Conservation (phyloP, 768 basidiomycete genomes). For the Royoungia palumana region DNA sequence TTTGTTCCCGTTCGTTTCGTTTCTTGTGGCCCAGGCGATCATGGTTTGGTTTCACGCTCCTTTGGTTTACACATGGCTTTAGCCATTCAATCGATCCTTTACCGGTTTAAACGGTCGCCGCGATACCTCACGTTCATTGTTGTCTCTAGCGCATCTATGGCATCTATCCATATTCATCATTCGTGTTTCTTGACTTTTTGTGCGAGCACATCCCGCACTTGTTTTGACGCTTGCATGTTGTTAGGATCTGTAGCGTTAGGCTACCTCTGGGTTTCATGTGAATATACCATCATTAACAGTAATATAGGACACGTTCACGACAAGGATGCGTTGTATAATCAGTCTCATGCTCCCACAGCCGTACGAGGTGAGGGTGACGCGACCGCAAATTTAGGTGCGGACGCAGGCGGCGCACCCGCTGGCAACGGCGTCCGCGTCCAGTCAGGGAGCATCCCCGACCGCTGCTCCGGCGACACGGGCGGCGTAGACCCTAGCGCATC, state of each 20-base stretch:
- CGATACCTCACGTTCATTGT: slow-evolving; percentile 3
- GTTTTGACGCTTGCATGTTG: background rate
- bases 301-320: slow-evolving; percentile 4
- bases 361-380: slow-evolving; percentile 20
- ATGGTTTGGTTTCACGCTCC: background rate
- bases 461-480: slow-evolving; percentile 23
- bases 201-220: background rate
- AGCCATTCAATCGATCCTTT: background rate
- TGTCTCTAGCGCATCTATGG: background rate
- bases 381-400: slow-evolving; percentile 10
- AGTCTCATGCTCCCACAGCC: slow-evolving; percentile 34
- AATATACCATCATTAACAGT: background rate
- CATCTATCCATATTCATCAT: background rate
- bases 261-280: slow-evolving; percentile 9
- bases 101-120: background rate
- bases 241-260: slow-evolving; percentile 9
- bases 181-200: background rate
- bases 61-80: background rate
- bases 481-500: slow-evolving; percentile 27
- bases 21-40: slow-evolving; percentile 8
- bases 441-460: slow-evolving; percentile 62
- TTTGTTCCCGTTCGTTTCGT: slow-evolving; percentile 1
- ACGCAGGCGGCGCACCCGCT: slow-evolving; percentile 61
- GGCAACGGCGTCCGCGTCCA: slow-evolving; percentile 73
- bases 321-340: background rate